phyloP scores from a whole-genome alignment of 257 asterid species.

The Primulina eburnea region DNA sequence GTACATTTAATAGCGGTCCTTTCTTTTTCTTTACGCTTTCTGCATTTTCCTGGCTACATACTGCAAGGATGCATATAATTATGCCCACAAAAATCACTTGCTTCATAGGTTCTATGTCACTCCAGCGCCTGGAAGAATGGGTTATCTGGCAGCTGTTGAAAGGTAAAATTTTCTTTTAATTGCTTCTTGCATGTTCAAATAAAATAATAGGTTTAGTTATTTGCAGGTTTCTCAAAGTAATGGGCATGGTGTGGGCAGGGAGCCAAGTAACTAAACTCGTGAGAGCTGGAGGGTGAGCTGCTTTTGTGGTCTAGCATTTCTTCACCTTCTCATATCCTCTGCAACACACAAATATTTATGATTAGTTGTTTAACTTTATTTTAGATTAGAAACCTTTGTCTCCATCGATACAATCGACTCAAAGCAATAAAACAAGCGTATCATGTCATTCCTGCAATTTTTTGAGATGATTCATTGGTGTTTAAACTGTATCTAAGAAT shows the following conservation, averaged over 20 bases:
- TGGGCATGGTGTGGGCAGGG: conserved; percentile 99
- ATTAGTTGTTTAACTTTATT: too few species aligned
- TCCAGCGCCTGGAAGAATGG: conserved; percentile 88
- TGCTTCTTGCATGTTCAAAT: conserved; percentile 13
- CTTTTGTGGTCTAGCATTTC: conserved; percentile 20
- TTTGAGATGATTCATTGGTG: not conserved
- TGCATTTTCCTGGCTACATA: conserved; percentile 4
- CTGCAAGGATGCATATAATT: not conserved
- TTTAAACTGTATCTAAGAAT: not conserved
- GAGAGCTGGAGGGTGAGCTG: conserved; percentile 93
- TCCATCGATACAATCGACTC: not conserved
- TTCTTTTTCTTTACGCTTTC: not conserved
- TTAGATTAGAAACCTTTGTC: not conserved
- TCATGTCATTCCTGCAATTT: not conserved
- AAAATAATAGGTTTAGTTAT: conserved; percentile 19
- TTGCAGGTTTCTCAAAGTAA: conserved; percentile 76
- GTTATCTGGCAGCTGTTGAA: conserved; percentile 72
- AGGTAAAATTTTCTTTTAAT: conserved; percentile 41
- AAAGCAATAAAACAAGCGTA: not conserved
- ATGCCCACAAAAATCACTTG: conserved; percentile 13
- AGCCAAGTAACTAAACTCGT: conserved; percentile 91
- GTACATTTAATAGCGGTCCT: not conserved
- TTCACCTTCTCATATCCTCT: not conserved
- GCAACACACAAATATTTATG: not conserved
- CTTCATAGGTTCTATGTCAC: conserved; percentile 67